Base-by-base conservation (phyloP, 495 filamentous ascomycete genomes). In the Podospora sp. region DNA sequence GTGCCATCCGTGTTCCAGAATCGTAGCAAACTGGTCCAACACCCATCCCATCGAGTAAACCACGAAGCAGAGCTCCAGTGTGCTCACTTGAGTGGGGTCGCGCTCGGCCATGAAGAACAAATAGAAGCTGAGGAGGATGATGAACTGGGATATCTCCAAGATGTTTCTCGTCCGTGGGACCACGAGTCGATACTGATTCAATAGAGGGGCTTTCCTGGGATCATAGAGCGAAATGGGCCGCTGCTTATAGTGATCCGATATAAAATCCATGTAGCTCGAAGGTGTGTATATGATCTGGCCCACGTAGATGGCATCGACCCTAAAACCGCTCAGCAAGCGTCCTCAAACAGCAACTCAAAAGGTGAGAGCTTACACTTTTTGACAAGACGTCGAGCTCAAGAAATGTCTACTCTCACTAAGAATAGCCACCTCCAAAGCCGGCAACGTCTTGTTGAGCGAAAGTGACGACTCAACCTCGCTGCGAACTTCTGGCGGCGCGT, bases 121-220 rank as follows among this genome's bases (percentile, higher is more conserved):
- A 67, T 89, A 92, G 5, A 92, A 71, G 1, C 75, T 71, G 6
- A 92, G 78, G 6, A 92, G 82, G 18, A 87, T 68, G 24, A 87
- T 60, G 69, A 92, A 92, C 62, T 92, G 90, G 65, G 79, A 77
- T 20, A 88, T 84, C 74, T 92, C 90, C 36, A 91, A 80, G 35
- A 85, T 69, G 69, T 91, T 91, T 56, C 90, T 80, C 5, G 86
- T 91, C 40, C 88, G 81, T 11, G 90, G 90, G 18, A 92, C 90
- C 58, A 89, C 85, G 3, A 92, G 78, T 0, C 90, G 88, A 71
- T 92, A 92, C 70, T 92, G 90, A 72, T 92, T 92, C 11, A 92
- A 81, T 11, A 90, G 72, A 6, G 87, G 85, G 7, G 87, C 88
- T 65, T 86, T 83, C 16, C 84, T 76, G 18, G 90, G 90, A 65